Evolutionary conservation across 257 asterid genomes (phyloP).

Genomic region (Misopates orontium): DNA sequence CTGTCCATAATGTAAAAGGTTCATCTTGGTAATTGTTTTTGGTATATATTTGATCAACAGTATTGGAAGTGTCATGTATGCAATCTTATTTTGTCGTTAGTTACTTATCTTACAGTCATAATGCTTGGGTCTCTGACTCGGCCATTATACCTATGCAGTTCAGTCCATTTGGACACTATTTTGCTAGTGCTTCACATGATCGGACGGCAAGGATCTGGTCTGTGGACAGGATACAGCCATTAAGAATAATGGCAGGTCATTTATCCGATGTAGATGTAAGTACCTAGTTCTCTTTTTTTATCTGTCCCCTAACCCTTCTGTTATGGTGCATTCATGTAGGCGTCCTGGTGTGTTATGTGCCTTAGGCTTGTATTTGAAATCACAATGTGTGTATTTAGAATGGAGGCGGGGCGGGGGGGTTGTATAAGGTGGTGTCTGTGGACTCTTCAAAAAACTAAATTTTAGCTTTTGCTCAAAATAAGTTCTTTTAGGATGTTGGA

Average conservation of each 20-base stretch:
- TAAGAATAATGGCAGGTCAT: constrained; percentile 98
- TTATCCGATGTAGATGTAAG: constrained; percentile 98
- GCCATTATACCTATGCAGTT: constrained; percentile 60
- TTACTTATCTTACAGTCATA: constrained; percentile 1
- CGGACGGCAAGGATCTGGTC: constrained; percentile 99
- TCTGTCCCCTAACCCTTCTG: neutral
- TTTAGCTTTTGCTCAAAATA: no score
- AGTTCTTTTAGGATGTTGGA: no score
- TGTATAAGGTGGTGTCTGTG: no score
- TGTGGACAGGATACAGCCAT: constrained; percentile 84
- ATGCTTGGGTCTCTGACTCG: constrained; percentile 14
- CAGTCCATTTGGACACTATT: constrained; percentile 95
- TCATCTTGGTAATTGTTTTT: neutral
- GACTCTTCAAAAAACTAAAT: no score
- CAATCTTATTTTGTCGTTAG: neutral
- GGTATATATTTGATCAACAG: neutral
- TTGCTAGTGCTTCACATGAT: constrained; percentile 98
- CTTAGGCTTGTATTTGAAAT: neutral
- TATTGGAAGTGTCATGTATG: neutral
- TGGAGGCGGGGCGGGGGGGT: no score
- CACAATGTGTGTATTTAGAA: neutral
- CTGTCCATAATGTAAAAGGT: neutral
- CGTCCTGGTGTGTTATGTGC: neutral
- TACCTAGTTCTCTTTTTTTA: constrained; percentile 19
- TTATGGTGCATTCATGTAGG: neutral